phyloP scores from a whole-genome alignment of 1,284 basidiomycete genomes.

The Phaffia rhodozyma region DNA sequence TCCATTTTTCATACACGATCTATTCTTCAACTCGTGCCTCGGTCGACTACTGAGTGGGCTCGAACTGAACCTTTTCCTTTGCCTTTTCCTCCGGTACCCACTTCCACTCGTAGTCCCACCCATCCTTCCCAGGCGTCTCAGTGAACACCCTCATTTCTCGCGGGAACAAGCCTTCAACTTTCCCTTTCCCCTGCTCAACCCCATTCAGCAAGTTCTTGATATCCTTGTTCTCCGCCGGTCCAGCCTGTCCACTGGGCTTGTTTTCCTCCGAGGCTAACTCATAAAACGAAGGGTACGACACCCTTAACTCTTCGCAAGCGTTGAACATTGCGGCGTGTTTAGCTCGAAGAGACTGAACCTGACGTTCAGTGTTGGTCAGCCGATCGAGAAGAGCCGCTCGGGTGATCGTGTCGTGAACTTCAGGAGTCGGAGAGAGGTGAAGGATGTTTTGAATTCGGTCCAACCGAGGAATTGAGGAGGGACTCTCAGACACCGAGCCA shows the following conservation, averaged over 20 bases:
- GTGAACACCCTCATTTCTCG: conserved; percentile 61
- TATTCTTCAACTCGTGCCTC: background rate
- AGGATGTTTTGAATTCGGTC: conserved; percentile 8
- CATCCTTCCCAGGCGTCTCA: conserved; percentile 59
- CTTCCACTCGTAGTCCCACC: conserved; percentile 70
- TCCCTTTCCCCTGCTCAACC: background rate
- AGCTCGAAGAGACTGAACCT: conserved; percentile 18
- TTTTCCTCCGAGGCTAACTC: conserved; percentile 1
- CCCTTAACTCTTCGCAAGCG: conserved; percentile 23
- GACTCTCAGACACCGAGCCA: background rate
- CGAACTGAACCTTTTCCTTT: background rate
- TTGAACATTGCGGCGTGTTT: conserved; percentile 22
- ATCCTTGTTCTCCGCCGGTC: background rate
- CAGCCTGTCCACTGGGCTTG: background rate
- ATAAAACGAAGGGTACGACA: background rate
- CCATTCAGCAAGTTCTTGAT: background rate
- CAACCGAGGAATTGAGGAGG: background rate
- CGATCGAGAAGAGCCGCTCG: conserved; percentile 33
- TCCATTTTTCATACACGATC: background rate
- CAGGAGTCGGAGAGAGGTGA: conserved; percentile 19
- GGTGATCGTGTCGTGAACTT: conserved; percentile 37
- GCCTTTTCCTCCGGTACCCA: conserved; percentile 8
- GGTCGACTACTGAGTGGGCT: background rate
- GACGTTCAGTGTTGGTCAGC: conserved; percentile 28
- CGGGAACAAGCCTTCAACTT: conserved; percentile 20